These are phyloP conservation scores for Piper longum DNA, from an alignment of 164 flowering plant species.

Conservation along the genomic window DNA sequence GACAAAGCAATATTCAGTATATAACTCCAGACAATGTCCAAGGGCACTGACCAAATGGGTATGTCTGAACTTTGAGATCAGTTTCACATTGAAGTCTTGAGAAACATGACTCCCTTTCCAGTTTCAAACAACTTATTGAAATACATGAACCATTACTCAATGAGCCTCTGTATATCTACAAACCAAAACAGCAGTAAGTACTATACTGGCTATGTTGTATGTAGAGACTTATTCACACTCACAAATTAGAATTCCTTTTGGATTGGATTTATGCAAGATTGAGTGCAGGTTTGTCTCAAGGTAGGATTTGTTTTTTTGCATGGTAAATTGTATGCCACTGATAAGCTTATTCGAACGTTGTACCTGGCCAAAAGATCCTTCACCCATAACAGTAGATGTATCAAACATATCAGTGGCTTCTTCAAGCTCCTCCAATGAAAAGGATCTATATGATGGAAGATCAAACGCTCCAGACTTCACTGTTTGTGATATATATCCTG, in stretches of 20 bases:
- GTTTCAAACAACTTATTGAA: conserved; percentile 75
- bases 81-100: conserved; percentile 56
- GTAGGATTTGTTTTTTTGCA: no score
- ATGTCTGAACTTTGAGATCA: conserved; percentile 80
- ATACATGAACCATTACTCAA: conserved; percentile 61
- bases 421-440: conserved; percentile 81
- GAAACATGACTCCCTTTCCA: conserved; percentile 45
- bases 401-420: conserved; percentile 72
- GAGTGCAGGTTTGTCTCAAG: no score
- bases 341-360: not conserved
- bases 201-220: no score
- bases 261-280: no score
- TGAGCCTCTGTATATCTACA: conserved; percentile 76
- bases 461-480: conserved; percentile 71
- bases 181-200: not conserved
- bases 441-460: conserved; percentile 70
- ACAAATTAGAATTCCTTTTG: no score
- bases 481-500: conserved; percentile 79
- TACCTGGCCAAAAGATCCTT: conserved; percentile 87
- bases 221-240: no score
- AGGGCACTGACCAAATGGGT: conserved; percentile 78
- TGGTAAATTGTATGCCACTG: no score
- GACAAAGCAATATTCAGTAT: conserved; percentile 83
- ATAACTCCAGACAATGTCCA: conserved; percentile 91
- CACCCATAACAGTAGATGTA: conserved; percentile 69